Evolutionary conservation across 768 basidiomycete genomes (phyloP).

Genomic region (Suillus brevipes): DNA sequence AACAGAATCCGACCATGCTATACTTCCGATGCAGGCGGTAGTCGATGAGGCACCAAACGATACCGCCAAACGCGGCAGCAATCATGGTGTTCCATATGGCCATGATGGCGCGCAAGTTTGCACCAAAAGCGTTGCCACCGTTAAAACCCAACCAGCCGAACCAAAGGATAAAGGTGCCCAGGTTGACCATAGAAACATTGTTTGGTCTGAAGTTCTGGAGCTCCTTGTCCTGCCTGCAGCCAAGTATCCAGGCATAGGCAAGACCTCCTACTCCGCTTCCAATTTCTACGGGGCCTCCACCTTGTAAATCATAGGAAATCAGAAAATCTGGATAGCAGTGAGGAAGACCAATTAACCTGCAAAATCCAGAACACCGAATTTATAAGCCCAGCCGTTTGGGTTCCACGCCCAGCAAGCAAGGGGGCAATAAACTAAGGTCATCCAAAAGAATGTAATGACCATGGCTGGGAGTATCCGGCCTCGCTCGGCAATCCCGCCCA

Average conservation of each 20-base stretch:
- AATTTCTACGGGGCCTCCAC: slow-evolving; percentile 87
- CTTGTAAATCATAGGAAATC: slow-evolving; percentile 34
- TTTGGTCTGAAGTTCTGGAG: slow-evolving; percentile 83
- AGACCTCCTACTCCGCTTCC: slow-evolving; percentile 83
- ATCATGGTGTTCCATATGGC: slow-evolving; percentile 91
- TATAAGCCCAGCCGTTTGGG: slow-evolving; percentile 78
- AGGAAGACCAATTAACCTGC: slow-evolving; percentile 48
- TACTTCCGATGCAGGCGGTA: slow-evolving; percentile 78
- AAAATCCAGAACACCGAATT: slow-evolving; percentile 87
- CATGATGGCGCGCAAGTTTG: slow-evolving; percentile 82
- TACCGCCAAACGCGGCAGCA: slow-evolving; percentile 78
- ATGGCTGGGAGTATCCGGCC: slow-evolving; percentile 81
- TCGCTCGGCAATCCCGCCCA: slow-evolving; percentile 85
- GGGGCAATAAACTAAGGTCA: slow-evolving; percentile 85
- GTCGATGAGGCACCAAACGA: slow-evolving; percentile 82
- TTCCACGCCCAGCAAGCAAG: slow-evolving; percentile 88
- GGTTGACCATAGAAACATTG: slow-evolving; percentile 78
- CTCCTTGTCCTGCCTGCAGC: slow-evolving; percentile 72
- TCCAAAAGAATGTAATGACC: slow-evolving; percentile 82
- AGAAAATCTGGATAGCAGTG: not conserved
- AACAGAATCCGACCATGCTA: slow-evolving; percentile 90
- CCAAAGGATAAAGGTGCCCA: slow-evolving; percentile 87
- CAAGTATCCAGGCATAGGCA: slow-evolving; percentile 85
- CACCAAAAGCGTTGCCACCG: slow-evolving; percentile 84
- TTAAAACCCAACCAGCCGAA: slow-evolving; percentile 90